Base-by-base conservation (phyloP, 2,329 filamentous ascomycete species). In the Paecilomyces dactylethromorphus region DNA sequence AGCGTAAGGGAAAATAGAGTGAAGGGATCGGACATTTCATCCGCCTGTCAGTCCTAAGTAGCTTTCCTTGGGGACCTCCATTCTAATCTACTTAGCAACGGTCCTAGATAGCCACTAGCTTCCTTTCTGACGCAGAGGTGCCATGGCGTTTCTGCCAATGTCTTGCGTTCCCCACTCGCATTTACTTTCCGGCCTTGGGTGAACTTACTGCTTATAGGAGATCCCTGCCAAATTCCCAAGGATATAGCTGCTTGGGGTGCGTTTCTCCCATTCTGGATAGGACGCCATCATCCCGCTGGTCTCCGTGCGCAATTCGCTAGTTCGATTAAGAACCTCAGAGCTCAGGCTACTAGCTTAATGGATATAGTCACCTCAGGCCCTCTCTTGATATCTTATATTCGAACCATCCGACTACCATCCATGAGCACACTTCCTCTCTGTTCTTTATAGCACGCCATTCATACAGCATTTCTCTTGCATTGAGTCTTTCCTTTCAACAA, bases 121-220 rank as follows among this genome's bases (percentile, higher is more conserved):
- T 52, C 22, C 29, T 5, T 29, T 21, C 50, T 29, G 26, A 52
- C 26, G 50, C 50, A 24, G 22, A 52, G 22, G 50, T 52, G 21
- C 50, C 50, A 52, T 52, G 50, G 50, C 13, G 50, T 52, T 33
- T 51, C 26, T 55, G 13, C 52, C 54, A 54, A 26, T 56, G 15
- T 49, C 26, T 15, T 39, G 45, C 45, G n/a, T 58, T 56, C 58
- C 59, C 54, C 59, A 60, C 59, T 53, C 59, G 60, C 60, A 62
- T 49, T 54, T 62, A 11, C 54, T 54, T 62, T 62, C 60, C 60
- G 60, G 49, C 57, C 26, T 59, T 59, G 55, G 26, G 51, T 55
- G 54, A 52, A 56, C 45, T 45, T 22, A 45, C 33, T 51, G 56
- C 51, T 57, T 51, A 57, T 21, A 50, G 49, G 26, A 39, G 29